Evolutionary conservation across 352 stramenopile genomes (phyloP).

Genomic region (Pythium oligandrum): DNA sequence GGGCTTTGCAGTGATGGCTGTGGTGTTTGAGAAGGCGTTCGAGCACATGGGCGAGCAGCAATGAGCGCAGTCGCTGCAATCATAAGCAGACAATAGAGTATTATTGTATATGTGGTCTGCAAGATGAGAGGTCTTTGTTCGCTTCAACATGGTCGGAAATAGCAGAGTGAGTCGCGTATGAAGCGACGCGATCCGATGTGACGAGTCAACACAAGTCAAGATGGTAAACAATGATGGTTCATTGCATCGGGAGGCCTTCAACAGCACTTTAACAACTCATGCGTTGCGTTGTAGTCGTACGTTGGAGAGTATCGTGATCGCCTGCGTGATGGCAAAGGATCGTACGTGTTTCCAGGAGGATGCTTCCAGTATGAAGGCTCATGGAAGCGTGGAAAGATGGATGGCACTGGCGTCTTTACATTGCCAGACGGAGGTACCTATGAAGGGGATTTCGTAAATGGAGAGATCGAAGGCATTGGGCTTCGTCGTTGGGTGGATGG

Average conservation of each 20-base stretch:
- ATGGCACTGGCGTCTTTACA: constrained; percentile 38
- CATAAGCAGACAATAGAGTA: too few species aligned
- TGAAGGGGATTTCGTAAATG: constrained; percentile 47
- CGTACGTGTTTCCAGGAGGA: constrained; percentile 39
- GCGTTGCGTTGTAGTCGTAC: constrained; percentile 22
- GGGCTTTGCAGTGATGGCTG: constrained; percentile 77
- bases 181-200: constrained; percentile 1
- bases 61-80: background rate
- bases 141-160: too few species aligned
- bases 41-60: constrained; percentile 45
- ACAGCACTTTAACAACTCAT: background rate
- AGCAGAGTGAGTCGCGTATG: too few species aligned
- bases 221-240: too few species aligned
- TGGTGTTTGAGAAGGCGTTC: constrained; percentile 83
- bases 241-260: too few species aligned
- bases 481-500: constrained; percentile 50
- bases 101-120: too few species aligned
- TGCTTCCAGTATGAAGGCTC: constrained; percentile 61
- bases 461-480: constrained; percentile 57
- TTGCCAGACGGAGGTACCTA: constrained; percentile 31
- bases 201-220: background rate
- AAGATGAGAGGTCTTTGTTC: too few species aligned
- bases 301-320: constrained; percentile 32
- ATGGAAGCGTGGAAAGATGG: constrained; percentile 59
- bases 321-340: constrained; percentile 37